phyloP scores from a whole-genome alignment of 1,284 basidiomycete species.

The Melampsora larici-populina region DNA sequence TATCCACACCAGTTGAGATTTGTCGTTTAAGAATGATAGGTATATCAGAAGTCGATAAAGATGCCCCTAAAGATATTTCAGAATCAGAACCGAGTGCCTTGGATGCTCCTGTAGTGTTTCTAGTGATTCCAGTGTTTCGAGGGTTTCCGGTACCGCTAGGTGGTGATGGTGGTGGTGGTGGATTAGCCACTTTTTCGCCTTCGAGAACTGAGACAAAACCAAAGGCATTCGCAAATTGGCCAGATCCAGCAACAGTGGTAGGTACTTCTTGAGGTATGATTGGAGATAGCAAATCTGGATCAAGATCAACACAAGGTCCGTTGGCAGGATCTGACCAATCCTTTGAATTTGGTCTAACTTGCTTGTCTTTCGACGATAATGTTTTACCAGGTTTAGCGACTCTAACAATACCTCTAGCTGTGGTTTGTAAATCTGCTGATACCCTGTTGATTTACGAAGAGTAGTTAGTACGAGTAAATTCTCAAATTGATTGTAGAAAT shows the following conservation, averaged over 20 bases:
- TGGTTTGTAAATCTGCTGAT: conserved; percentile 19
- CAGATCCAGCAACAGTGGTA: not conserved
- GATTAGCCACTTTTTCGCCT: not conserved
- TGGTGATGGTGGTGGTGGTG: conserved; percentile 27
- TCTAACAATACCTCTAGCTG: conserved; percentile 19
- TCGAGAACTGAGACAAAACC: not conserved
- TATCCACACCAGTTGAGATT: too few species aligned
- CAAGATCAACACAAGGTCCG: not conserved
- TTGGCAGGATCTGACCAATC: conserved; percentile 7
- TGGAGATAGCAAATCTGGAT: not conserved
- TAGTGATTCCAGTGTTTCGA: not conserved
- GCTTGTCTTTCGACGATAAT: not conserved
- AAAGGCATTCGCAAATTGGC: not conserved
- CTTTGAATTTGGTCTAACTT: not conserved
- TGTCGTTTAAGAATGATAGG: too few species aligned
- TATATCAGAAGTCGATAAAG: too few species aligned
- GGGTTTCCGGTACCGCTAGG: conserved; percentile 4
- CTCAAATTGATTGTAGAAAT: too few species aligned
- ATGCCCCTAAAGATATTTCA: too few species aligned
- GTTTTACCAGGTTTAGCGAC: not conserved
- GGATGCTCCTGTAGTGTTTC: too few species aligned
- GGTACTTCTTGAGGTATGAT: not conserved
- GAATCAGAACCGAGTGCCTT: too few species aligned
- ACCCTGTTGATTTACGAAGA: conserved; percentile 17
- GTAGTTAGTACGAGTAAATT: not conserved